phyloP scores from a whole-genome alignment of 1,139 yeast genomes.

The Lodderomyces metapsilosis region DNA sequence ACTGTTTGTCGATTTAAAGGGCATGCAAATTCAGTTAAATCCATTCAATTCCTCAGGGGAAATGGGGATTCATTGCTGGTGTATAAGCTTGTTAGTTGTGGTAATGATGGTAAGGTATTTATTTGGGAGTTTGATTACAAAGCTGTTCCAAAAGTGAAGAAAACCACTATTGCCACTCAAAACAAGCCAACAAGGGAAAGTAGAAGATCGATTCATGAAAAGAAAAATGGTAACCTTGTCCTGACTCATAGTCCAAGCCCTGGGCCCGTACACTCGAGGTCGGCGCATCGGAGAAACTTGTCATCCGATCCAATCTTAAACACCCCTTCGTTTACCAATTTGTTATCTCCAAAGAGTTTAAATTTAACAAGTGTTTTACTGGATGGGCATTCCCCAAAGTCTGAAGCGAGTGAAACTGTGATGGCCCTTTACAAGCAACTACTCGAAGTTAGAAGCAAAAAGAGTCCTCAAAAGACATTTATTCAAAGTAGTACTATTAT shows the following conservation, averaged over 20 bases:
- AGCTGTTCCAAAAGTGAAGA: slow-evolving; percentile 51
- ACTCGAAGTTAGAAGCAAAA: slow-evolving; percentile 33
- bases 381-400: slow-evolving; percentile 3
- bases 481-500: slow-evolving; percentile 24
- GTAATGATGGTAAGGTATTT: slow-evolving; percentile 66
- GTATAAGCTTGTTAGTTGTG: slow-evolving; percentile 65
- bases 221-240: slow-evolving; percentile 11
- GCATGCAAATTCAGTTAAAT: slow-evolving; percentile 62
- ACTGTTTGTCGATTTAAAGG: slow-evolving; percentile 58
- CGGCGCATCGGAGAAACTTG: slow-evolving; percentile 7
- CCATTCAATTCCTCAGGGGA: slow-evolving; percentile 35
- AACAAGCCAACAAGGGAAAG: slow-evolving; percentile 10
- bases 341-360: slow-evolving; percentile 11
- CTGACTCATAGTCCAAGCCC: slow-evolving; percentile 15
- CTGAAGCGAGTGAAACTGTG: slow-evolving; percentile 21
- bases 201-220: slow-evolving; percentile 12
- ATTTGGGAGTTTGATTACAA: slow-evolving; percentile 75
- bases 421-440: slow-evolving; percentile 35
- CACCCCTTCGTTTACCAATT: slow-evolving; percentile 12
- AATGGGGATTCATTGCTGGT: slow-evolving; percentile 23
- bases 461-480: slow-evolving; percentile 22
- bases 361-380: slow-evolving; percentile 13
- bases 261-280: slow-evolving; percentile 7
- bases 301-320: slow-evolving; percentile 9
- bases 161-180: slow-evolving; percentile 2